phyloP scores from a whole-genome alignment of 2,329 filamentous ascomycete genomes.

The Teratosphaeria viscida region DNA sequence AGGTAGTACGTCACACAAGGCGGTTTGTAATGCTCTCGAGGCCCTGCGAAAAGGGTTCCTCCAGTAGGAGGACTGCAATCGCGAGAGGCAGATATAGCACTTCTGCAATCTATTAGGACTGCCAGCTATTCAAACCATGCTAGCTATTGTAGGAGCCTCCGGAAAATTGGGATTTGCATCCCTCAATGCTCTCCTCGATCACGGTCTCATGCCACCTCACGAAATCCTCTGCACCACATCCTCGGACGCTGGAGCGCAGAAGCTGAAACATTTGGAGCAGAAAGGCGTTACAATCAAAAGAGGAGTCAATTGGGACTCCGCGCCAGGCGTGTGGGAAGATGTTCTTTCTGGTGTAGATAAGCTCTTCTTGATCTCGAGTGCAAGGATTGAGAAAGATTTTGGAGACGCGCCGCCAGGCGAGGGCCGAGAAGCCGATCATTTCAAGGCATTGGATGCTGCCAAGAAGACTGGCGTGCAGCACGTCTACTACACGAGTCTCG shows the following conservation, averaged over 20 bases:
- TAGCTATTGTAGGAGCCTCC: constrained; percentile 35
- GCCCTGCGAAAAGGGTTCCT: background rate
- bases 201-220: constrained; percentile 28
- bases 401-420: constrained; percentile 30
- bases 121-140: constrained; percentile 2
- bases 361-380: constrained; percentile 37
- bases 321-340: constrained; percentile 19
- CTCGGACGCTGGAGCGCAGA: constrained; percentile 23
- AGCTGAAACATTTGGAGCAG: constrained; percentile 10
- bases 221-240: constrained; percentile 29
- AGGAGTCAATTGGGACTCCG: constrained; percentile 29
- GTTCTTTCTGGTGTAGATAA: constrained; percentile 30
- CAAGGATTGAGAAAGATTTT: constrained; percentile 36
- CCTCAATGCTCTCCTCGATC: constrained; percentile 31
- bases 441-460: constrained; percentile 33
- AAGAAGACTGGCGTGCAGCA: constrained; percentile 31
- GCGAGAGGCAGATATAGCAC: background rate
- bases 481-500: constrained; percentile 38
- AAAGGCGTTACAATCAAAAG: constrained; percentile 26
- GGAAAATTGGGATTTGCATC: constrained; percentile 38
- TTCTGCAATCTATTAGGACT: background rate
- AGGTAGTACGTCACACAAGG: background rate
- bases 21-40: background rate
- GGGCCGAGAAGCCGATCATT: constrained; percentile 36
- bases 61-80: background rate